These are phyloP conservation scores for Kodamaea ohmeri DNA, from an alignment of 1,139 yeast genomes.

Conservation along the genomic window DNA sequence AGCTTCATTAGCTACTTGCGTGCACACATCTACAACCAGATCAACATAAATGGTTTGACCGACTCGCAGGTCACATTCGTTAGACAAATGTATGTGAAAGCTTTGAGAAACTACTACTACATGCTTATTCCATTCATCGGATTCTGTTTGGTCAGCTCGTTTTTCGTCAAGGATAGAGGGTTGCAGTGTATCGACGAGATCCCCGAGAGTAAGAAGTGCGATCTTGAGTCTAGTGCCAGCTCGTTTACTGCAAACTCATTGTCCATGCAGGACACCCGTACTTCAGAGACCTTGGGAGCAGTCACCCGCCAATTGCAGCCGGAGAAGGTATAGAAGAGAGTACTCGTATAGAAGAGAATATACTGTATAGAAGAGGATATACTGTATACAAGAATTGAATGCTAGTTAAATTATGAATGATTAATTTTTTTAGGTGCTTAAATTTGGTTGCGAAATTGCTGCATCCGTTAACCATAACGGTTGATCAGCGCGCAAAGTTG, in stretches of 20 bases:
- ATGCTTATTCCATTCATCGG: slow-evolving; percentile 43
- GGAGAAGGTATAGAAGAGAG: background rate
- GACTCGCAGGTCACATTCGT: slow-evolving; percentile 26
- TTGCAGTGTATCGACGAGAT: slow-evolving; percentile 40
- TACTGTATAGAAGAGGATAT: too few species aligned
- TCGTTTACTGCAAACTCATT: slow-evolving; percentile 8
- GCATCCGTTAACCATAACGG: too few species aligned
- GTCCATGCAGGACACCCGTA: background rate
- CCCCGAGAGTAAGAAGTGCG: slow-evolving; percentile 14
- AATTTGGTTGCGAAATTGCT: too few species aligned
- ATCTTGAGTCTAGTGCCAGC: slow-evolving; percentile 13
- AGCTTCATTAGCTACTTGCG: slow-evolving; percentile 21
- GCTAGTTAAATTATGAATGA: too few species aligned
- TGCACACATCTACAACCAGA: slow-evolving; percentile 28
- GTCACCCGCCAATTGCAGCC: background rate
- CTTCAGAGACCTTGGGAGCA: background rate
- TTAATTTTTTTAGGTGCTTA: too few species aligned
- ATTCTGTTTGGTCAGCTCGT: slow-evolving; percentile 33
- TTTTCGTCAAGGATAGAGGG: slow-evolving; percentile 42
- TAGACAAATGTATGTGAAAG: slow-evolving; percentile 31
- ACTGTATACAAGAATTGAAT: too few species aligned
- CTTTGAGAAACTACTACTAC: slow-evolving; percentile 40
- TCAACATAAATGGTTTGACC: slow-evolving; percentile 2
- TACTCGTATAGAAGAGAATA: background rate
- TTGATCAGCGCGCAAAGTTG: too few species aligned